Conservation (phyloP, 768 basidiomycete genomes). For the Strobilomyces echinocephalus region DNA sequence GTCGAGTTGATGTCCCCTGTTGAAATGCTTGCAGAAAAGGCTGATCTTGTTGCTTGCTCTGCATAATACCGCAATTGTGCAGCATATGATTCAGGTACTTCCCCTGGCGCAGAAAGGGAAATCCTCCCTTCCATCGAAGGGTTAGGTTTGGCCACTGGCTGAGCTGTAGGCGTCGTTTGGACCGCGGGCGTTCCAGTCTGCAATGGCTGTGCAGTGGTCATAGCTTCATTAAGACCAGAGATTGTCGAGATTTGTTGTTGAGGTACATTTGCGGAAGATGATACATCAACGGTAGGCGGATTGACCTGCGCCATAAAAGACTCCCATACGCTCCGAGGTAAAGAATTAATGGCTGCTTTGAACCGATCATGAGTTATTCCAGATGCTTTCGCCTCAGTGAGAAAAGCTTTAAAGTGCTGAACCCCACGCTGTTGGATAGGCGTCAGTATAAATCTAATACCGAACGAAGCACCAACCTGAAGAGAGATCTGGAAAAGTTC, state of each 20-base stretch:
- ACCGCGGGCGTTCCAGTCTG: not conserved
- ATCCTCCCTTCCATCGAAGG: not conserved
- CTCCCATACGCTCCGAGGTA: constrained; percentile 16
- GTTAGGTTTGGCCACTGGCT: not conserved
- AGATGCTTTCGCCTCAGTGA: constrained; percentile 8
- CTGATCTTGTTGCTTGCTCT: constrained; percentile 11
- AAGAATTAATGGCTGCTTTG: constrained; percentile 8
- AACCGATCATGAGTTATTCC: constrained; percentile 23
- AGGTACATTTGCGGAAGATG: not conserved
- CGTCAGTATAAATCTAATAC: constrained; percentile 4
- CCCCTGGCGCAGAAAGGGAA: not conserved
- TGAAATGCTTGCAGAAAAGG: not conserved
- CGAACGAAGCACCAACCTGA: constrained; percentile 15
- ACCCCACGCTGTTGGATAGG: constrained; percentile 13
- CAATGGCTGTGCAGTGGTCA: not conserved
- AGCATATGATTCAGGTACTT: constrained; percentile 3
- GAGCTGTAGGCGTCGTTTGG: not conserved
- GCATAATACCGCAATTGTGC: constrained; percentile 22
- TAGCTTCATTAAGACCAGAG: not conserved
- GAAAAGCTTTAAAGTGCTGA: constrained; percentile 9
- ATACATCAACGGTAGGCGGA: not conserved
- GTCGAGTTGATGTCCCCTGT: not conserved
- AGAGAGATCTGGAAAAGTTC: constrained; percentile 19
- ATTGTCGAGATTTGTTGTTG: not conserved
- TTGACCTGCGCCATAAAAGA: constrained; percentile 4